Evolutionary conservation across 192 early-diverging fungal species (phyloP).

Genomic region (Chytriomyces hyalinus): DNA sequence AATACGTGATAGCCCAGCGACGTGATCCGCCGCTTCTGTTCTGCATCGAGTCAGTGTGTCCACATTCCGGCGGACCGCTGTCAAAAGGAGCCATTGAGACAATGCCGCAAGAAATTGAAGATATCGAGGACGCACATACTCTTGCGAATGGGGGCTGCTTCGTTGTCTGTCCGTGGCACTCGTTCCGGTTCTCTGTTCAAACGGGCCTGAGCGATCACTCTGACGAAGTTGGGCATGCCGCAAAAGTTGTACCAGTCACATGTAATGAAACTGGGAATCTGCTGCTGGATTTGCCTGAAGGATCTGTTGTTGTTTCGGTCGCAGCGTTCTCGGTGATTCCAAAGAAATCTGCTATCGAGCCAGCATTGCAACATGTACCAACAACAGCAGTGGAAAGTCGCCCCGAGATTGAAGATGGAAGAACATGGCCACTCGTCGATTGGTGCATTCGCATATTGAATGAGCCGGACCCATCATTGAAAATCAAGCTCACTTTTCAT

Average conservation of each 20-base stretch:
- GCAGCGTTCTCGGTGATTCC: neutral
- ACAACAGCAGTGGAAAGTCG: neutral
- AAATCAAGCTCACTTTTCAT: constrained; percentile 49
- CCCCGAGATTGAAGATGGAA: constrained; percentile 9
- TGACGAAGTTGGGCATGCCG: constrained; percentile 27
- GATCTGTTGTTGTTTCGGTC: neutral
- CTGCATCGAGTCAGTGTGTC: constrained; percentile 50
- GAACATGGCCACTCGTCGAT: constrained; percentile 44
- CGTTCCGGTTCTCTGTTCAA: constrained; percentile 42
- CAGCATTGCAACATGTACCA: constrained; percentile 15
- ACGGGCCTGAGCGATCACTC: constrained; percentile 32
- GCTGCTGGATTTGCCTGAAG: neutral
- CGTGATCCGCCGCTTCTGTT: neutral
- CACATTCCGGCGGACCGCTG: constrained; percentile 52
- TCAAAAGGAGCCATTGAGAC: constrained; percentile 35
- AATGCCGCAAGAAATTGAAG: constrained; percentile 26
- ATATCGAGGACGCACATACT: constrained; percentile 48
- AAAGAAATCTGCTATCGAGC: neutral
- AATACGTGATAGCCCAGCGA: neutral
- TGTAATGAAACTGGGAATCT: neutral
- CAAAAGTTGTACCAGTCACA: neutral
- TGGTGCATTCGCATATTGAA: constrained; percentile 59
- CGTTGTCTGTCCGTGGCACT: constrained; percentile 61
- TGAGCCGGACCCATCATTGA: constrained; percentile 58
- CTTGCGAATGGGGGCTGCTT: neutral